phyloP scores from a whole-genome alignment of 495 filamentous ascomycete species.

The Choiromyces venosus region DNA sequence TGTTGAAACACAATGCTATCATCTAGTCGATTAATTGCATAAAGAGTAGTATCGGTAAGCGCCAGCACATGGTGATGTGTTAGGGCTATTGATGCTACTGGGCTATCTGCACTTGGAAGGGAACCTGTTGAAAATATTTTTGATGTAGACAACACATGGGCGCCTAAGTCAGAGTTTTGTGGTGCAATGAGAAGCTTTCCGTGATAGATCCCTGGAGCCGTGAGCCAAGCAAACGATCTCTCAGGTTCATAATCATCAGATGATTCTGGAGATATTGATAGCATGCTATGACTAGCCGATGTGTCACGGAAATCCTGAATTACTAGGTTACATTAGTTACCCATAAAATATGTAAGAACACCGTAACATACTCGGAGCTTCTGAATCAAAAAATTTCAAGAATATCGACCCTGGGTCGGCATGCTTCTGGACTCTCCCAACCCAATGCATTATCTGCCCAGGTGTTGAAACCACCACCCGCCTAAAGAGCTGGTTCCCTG shows the following conservation, averaged over 20 bases:
- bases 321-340: constrained; percentile 22
- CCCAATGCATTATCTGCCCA: constrained; percentile 67
- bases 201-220: constrained; percentile 77
- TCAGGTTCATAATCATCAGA: constrained; percentile 52
- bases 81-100: constrained; percentile 71
- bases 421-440: constrained; percentile 66
- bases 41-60: constrained; percentile 71
- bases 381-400: constrained; percentile 77
- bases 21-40: constrained; percentile 79
- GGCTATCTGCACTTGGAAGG: constrained; percentile 61
- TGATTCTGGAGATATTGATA: constrained; percentile 69
- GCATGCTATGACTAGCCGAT: constrained; percentile 38
- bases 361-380: constrained; percentile 45
- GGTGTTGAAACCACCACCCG: constrained; percentile 73
- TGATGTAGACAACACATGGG: constrained; percentile 60
- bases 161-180: constrained; percentile 54
- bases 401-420: constrained; percentile 80
- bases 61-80: constrained; percentile 91
- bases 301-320: constrained; percentile 41
- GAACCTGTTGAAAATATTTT: constrained; percentile 68
- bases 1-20: constrained; percentile 81
- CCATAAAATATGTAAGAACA: neutral
- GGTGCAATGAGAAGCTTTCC: constrained; percentile 61
- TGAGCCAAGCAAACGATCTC: constrained; percentile 84
- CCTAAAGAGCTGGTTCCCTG: constrained; percentile 59